phyloP scores from a whole-genome alignment of 805 yeast species.

The Hanseniaspora singularis region DNA sequence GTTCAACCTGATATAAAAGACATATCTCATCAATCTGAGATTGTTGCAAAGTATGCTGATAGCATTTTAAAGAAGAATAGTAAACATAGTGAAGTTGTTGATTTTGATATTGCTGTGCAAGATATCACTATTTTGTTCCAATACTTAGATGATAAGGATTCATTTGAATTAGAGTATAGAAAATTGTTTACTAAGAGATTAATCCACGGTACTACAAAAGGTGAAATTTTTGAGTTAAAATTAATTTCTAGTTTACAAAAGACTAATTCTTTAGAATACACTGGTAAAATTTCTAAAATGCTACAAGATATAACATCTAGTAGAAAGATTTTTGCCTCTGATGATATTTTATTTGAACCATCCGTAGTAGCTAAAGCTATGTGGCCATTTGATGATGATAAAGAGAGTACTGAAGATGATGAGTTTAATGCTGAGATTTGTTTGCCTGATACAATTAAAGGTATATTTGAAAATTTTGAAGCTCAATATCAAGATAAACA shows the following conservation, averaged over 20 bases:
- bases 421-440: constrained; percentile 27
- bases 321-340: constrained; percentile 32
- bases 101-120: constrained; percentile 51
- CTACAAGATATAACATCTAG: constrained; percentile 75
- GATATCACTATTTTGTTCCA: constrained; percentile 79
- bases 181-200: constrained; percentile 79
- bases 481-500: constrained; percentile 63
- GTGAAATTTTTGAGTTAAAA: constrained; percentile 68
- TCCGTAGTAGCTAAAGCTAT: constrained; percentile 73
- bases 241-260: constrained; percentile 78
- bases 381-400: constrained; percentile 57
- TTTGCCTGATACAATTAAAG: constrained; percentile 56
- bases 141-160: constrained; percentile 85
- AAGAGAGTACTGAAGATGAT: constrained; percentile 30
- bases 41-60: constrained; percentile 82
- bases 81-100: constrained; percentile 51
- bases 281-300: constrained; percentile 90
- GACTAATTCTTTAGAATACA: constrained; percentile 83
- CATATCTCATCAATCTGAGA: constrained; percentile 77
- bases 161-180: constrained; percentile 86
- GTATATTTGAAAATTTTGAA: constrained; percentile 55
- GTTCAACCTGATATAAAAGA: constrained; percentile 53
- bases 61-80: constrained; percentile 64
- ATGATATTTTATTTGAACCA: constrained; percentile 65
- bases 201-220: constrained; percentile 73